These are phyloP conservation scores for Alternaria dauci DNA, from an alignment of 2,329 filamentous ascomycete species.

Conservation along the genomic window DNA sequence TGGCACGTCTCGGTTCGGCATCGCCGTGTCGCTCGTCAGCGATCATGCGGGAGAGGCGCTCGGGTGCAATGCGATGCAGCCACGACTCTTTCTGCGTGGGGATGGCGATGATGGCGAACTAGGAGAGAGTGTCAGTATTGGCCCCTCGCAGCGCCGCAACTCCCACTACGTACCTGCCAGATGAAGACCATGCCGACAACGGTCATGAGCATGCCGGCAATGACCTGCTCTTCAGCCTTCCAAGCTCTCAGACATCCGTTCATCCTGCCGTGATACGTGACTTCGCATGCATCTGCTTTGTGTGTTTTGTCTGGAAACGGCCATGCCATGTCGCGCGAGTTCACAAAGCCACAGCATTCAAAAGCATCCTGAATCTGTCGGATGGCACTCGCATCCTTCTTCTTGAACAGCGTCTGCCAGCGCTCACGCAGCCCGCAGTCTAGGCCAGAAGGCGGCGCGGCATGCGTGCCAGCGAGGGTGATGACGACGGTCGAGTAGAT, in stretches of 20 bases:
- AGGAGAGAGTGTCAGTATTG: conserved; percentile 2
- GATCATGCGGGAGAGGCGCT: conserved; percentile 44
- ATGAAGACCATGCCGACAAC: conserved; percentile 53
- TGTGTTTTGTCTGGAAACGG: conserved; percentile 62
- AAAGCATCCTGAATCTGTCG: conserved; percentile 70
- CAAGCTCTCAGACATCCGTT: conserved; percentile 64
- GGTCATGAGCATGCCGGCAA: conserved; percentile 64
- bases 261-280: conserved; percentile 56
- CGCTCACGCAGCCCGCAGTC: conserved; percentile 64
- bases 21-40: conserved; percentile 40
- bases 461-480: conserved; percentile 56
- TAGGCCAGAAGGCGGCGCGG: conserved; percentile 49
- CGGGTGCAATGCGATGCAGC: conserved; percentile 43
- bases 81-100: conserved; percentile 44
- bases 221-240: conserved; percentile 63
- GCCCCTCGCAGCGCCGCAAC: too few relatives aligned
- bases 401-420: conserved; percentile 65
- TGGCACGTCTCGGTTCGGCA: conserved; percentile 32
- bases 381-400: conserved; percentile 62
- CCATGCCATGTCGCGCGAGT: conserved; percentile 66
- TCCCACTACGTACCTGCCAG: conserved; percentile 38
- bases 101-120: conserved; percentile 44
- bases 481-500: conserved; percentile 55
- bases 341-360: conserved; percentile 71
- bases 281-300: conserved; percentile 54